Evolutionary conservation across 257 asterid genomes (phyloP).

Genomic region (Henckelia pumila): DNA sequence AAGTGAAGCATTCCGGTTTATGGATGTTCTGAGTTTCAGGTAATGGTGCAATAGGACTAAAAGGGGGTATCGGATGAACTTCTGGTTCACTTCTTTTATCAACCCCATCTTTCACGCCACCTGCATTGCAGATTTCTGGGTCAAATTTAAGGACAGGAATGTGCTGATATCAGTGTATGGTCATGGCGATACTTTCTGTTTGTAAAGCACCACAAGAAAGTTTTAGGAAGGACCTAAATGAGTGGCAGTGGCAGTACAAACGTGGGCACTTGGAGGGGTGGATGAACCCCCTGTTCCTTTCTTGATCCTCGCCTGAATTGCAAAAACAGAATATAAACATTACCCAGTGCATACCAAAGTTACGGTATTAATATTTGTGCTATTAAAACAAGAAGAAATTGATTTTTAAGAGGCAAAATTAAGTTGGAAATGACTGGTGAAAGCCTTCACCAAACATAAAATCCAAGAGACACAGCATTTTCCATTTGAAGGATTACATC

Average conservation of each 20-base stretch:
- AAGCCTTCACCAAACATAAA: too few species aligned
- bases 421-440: slow-evolving; percentile 1
- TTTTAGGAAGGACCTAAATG: slow-evolving; percentile 45
- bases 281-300: slow-evolving; percentile 63
- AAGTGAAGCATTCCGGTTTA: too few species aligned
- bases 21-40: slow-evolving; percentile 35
- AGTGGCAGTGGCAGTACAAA: slow-evolving; percentile 37
- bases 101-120: slow-evolving; percentile 57
- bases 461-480: too few species aligned
- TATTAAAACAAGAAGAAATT: too few species aligned
- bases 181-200: not conserved
- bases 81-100: slow-evolving; percentile 48
- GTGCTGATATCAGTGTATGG: too few species aligned
- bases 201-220: slow-evolving; percentile 20
- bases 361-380: too few species aligned
- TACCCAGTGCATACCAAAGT: not conserved
- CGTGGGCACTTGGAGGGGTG: slow-evolving; percentile 33
- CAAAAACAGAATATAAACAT: slow-evolving; percentile 14
- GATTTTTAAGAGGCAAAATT: not conserved
- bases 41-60: slow-evolving; percentile 27
- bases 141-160: not conserved
- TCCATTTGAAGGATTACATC: too few species aligned
- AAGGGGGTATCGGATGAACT: slow-evolving; percentile 30
- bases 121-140: slow-evolving; percentile 36
- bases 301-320: slow-evolving; percentile 63